Evolutionary conservation across 2,329 filamentous ascomycete genomes (phyloP).

Genomic region (Sporothrix pallida): DNA sequence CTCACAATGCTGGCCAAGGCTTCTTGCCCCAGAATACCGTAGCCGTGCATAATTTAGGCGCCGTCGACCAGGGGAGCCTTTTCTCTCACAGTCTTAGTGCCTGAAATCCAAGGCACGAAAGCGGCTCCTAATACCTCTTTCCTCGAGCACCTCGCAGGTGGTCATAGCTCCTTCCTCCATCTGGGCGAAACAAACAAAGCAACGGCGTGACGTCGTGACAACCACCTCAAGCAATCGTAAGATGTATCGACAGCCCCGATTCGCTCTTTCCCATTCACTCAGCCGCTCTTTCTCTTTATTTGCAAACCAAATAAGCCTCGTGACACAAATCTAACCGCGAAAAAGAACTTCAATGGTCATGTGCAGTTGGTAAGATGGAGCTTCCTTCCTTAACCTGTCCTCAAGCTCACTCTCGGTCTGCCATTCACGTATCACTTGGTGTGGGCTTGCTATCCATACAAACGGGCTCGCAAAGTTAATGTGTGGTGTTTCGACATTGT

Average conservation of each 20-base stretch:
- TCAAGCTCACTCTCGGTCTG: too few species aligned
- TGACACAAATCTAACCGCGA: not conserved
- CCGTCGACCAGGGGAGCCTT: not conserved
- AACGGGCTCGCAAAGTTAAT: too few species aligned
- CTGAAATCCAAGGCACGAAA: conserved; percentile 24
- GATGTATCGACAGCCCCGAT: not conserved
- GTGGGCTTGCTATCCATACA: too few species aligned
- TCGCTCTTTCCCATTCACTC: not conserved
- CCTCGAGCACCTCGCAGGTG: not conserved
- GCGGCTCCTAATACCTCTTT: too few species aligned
- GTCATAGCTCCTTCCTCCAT: conserved; percentile 15
- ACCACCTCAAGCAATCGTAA: not conserved
- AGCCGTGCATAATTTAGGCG: conserved; percentile 7
- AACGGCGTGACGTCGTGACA: not conserved
- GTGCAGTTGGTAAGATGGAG: not conserved
- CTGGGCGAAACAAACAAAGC: not conserved
- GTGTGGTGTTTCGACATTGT: too few species aligned
- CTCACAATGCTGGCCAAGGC: conserved; percentile 18
- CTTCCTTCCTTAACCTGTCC: not conserved
- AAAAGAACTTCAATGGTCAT: conserved; percentile 13
- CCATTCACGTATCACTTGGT: too few species aligned
- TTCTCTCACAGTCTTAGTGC: conserved; percentile 22
- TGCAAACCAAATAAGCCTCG: not conserved
- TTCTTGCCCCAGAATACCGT: not conserved
- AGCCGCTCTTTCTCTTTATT: not conserved